Base-by-base conservation (phyloP, 2,329 filamentous ascomycete genomes). In the Leptographium flavum region DNA sequence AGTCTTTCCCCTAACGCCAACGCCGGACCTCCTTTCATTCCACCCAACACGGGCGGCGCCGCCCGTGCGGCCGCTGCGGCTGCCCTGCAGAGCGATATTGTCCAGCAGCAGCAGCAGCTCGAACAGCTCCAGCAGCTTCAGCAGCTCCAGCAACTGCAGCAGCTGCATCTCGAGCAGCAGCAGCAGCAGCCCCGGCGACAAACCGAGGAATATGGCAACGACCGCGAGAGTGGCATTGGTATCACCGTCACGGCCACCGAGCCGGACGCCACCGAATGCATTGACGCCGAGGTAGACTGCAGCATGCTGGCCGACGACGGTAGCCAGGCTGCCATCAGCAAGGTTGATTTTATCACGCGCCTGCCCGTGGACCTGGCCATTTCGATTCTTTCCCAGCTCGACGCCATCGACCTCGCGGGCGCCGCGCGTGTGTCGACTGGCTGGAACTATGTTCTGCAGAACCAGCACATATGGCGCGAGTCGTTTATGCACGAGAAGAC, bases 181-280 rank as follows among this genome's bases (percentile, higher is more conserved):
- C 63, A 58, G 32, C 60, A 32, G 25, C 30, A 40, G 30, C 62
- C 64, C 35, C 62, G 74, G 8, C 37, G 14, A 2, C 45, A 31
- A 2, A 57, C 61, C 28, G 69, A 74, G 3, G 69, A 71, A 17
- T 63, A 61, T 40, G 57, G 62, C n/a, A 74, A 71, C 50, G 76
- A 81, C 51, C 64, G 69, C 23, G 76, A 81, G 60, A 81, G 78
- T 53, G 76, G 76, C 19, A 79, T 81, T 43, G 76, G 75, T 28
- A 80, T 81, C 42, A 65, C 69, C 1, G 59, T 79, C 3, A 69
- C 70, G 2, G 58, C 66, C 17, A 60, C 65, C 23, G 60, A 60
- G n/a, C 55, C 58, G 19, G 57, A 63, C 32, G 45, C 58, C 22
- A 57, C 47, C 17, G 57, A 61, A 17, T 64, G 64, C 4, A 50